These are phyloP conservation scores for Calonectria crousiana DNA, from an alignment of 2,329 filamentous ascomycete genomes.

Conservation along the genomic window DNA sequence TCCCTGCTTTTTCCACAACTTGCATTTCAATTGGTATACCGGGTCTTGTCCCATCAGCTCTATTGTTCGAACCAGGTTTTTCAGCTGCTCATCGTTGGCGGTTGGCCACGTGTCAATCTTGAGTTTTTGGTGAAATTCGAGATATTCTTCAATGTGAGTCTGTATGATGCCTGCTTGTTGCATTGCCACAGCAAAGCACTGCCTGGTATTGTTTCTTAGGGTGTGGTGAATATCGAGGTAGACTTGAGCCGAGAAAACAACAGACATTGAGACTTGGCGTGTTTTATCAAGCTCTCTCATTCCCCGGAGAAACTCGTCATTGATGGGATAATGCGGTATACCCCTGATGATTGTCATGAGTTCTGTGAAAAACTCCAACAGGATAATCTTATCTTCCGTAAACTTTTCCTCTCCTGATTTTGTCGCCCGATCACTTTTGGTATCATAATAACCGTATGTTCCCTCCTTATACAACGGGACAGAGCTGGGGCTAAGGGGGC, in stretches of 20 bases:
- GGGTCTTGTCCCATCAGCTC: background rate
- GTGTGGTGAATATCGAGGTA: conserved; percentile 56
- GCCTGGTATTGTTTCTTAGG: conserved; percentile 36
- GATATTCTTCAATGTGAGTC: background rate
- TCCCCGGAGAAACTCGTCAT: conserved; percentile 50
- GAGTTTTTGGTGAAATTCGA: background rate
- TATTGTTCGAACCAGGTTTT: background rate
- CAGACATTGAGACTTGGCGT: conserved; percentile 47
- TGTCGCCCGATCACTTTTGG: conserved; percentile 34
- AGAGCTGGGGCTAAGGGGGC: background rate
- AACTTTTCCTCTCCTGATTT: conserved; percentile 48
- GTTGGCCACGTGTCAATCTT: background rate
- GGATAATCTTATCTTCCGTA: conserved; percentile 49
- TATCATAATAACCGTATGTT: conserved; percentile 43
- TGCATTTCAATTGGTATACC: background rate
- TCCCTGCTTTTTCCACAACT: background rate
- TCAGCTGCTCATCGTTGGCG: background rate
- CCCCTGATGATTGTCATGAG: conserved; percentile 39
- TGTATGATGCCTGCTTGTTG: background rate
- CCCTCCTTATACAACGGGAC: conserved; percentile 44
- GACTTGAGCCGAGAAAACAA: conserved; percentile 55
- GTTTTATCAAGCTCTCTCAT: conserved; percentile 49
- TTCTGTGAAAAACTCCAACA: conserved; percentile 51
- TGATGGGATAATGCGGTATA: conserved; percentile 41
- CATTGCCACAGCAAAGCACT: conserved; percentile 24